Evolutionary conservation across 441 rosid genomes (phyloP).

Genomic region (Macaranga tanarius): DNA sequence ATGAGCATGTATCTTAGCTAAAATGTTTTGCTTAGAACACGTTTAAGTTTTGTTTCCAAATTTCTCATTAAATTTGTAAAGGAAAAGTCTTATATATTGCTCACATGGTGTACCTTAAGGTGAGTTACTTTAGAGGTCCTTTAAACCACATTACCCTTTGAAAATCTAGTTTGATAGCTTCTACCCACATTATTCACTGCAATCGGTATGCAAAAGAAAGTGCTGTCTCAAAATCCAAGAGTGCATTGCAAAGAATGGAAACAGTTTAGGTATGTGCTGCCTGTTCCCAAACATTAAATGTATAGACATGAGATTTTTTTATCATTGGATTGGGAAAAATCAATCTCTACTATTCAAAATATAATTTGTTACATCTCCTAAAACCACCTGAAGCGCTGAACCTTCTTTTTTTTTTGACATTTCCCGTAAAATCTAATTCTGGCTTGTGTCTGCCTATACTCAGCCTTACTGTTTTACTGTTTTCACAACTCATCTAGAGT

Average conservation of each 20-base stretch:
- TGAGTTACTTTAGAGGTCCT: no score
- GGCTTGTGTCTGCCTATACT: no score
- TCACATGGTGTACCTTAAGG: no score
- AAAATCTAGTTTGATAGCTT: neutral
- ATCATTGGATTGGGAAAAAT: neutral
- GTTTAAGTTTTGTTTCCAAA: neutral
- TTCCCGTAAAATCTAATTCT: no score
- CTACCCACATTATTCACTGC: neutral
- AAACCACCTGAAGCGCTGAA: no score
- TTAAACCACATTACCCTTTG: no score
- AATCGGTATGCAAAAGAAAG: no score
- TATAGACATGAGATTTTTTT: neutral
- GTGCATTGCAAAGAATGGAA: neutral
- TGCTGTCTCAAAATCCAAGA: neutral
- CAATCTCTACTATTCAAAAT: neutral
- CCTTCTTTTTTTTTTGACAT: no score
- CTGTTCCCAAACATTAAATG: neutral
- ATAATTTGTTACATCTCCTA: no score
- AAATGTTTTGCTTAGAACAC: neutral
- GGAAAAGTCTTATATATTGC: neutral
- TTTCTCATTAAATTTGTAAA: neutral
- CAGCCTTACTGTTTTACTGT: no score
- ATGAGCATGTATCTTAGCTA: neutral
- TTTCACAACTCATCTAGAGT: no score
- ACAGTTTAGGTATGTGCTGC: neutral